Evolutionary conservation across 805 yeast genomes (phyloP), one percentile per base, ranked within the genome.

Genomic region (Debaryomyces prosopidis): DNA sequence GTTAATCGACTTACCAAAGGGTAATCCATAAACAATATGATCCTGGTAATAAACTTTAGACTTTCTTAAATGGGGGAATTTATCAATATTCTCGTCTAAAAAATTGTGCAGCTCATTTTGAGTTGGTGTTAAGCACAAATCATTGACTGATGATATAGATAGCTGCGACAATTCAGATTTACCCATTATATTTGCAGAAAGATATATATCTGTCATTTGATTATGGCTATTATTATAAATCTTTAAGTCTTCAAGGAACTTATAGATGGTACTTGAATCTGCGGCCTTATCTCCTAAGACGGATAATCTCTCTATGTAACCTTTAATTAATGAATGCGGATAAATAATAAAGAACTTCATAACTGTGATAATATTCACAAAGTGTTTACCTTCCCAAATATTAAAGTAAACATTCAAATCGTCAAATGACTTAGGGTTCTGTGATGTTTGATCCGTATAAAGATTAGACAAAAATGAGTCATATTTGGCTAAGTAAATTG

Each of bases 351-450:
- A 57, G 32, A 56, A 60, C 47, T 67, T 68, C 48, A 71, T 42
- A 5, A 57, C 60, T 8, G 59, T 64, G 3, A 71, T 48, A 1
- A 66, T 42, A 36, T 51, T 49, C 19, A 43, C 47, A 47, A 49
- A 60, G 23, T 53, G 55, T 30, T 47, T 46, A 0, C 69, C 72
- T 18, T 62, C 67, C 73, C 71, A 63, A 12, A 69, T 58, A 19
- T 49, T 51, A 42, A 71, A 59, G 33, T 47, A 59, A 5, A 60
- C 36, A 11, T 57, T 55, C 20, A 69, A 30, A 39, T 64, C 70
- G n/a, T 62, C 65, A 27, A 47, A 46, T 1, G 57, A 49, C 40
- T 51, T 56, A 8, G 48, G 44, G 10, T 41, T 32, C 1, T 39
- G 19, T 2, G 53, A 42, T 7, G 18, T 26, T 35, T 57, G 61